These are phyloP conservation scores for Glebionis coronaria DNA, from an alignment of 129 eudicot genomes.

Conservation along the genomic window DNA sequence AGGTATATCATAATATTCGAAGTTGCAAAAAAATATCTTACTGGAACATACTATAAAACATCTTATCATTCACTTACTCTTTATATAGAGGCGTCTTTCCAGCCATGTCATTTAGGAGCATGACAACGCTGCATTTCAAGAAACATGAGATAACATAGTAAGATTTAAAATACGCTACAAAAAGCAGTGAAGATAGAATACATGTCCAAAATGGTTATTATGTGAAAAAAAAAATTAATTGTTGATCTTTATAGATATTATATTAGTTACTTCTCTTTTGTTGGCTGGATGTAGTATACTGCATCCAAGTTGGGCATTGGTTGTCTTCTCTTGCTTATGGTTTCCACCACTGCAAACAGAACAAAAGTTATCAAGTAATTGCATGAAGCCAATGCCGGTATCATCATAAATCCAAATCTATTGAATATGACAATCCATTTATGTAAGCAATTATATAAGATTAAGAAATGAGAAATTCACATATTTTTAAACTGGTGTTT, in stretches of 20 bases:
- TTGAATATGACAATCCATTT: neutral
- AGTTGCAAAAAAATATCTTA: neutral
- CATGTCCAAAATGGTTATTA: too few relatives aligned
- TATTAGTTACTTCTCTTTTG: conserved; percentile 68
- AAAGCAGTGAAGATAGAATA: neutral
- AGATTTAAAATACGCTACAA: neutral
- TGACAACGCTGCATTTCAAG: conserved; percentile 58
- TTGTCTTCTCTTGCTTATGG: conserved; percentile 81
- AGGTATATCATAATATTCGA: neutral
- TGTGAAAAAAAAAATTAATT: neutral
- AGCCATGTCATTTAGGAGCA: conserved; percentile 77
- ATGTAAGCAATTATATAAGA: conserved; percentile 7
- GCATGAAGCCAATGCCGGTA: conserved; percentile 5
- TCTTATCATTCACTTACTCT: conserved; percentile 55
- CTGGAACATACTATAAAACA: neutral
- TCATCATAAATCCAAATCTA: conserved; percentile 13
- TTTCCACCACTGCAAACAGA: conserved; percentile 82
- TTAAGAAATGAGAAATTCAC: conserved; percentile 16
- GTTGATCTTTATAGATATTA: neutral
- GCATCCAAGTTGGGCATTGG: conserved; percentile 94
- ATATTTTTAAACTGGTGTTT: conserved; percentile 35
- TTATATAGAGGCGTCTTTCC: conserved; percentile 76
- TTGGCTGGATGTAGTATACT: conserved; percentile 91
- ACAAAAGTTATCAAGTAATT: conserved; percentile 2
- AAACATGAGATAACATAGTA: conserved; percentile 15